Evolutionary conservation across 768 basidiomycete species (phyloP), one percentile per base, ranked within the genome.

Genomic region (Tylopilus sp.): DNA sequence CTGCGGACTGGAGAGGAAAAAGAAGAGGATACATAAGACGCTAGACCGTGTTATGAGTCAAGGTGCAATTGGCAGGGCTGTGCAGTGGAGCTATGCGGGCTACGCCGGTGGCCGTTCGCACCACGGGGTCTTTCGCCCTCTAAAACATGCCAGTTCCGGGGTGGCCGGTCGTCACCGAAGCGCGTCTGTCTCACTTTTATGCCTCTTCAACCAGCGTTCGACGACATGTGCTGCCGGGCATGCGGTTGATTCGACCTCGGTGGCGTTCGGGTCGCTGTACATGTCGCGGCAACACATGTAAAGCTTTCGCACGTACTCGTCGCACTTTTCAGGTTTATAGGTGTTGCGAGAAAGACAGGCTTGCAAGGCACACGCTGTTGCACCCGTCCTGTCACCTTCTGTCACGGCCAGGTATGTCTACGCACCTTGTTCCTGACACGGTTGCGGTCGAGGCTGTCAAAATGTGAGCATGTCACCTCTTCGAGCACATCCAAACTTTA

Each of bases 231-330:
- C 73, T 59, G 75, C 72, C 0, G 87, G 86, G 67, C 87, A 89
- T 0, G 84, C 82, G 0, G 83, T 82, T 4, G 84, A 83, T 53
- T 77, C 72, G 11, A 68, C 75, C 31, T 72, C 65, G 11, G 56
- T n/a, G 50, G 9, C 21, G 26, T 16, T 29, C 19, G 40, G 56
- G n/a, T n/a, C 47, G 6, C 76, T 71, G 65, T 88, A 84, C 75
- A 88, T 79, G 25, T 63, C 50, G 40, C 77, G 71, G 61, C 87
- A 89, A 57, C 87, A 89, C 52, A 62, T 52, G 62, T 89, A 89
- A 17, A 89, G 74, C 22, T 69, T 72, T 46, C 77, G 71, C 21
- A 88, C 61, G 12, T 76, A 63, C 10, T 69, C 61, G 38, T 83
- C 72, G 61, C 87, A 89, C 55, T 77, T 82, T 19, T 86, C 85